These are phyloP conservation scores for Trichoderma hamatum DNA, from an alignment of 2,329 filamentous ascomycete species.

Conservation along the genomic window DNA sequence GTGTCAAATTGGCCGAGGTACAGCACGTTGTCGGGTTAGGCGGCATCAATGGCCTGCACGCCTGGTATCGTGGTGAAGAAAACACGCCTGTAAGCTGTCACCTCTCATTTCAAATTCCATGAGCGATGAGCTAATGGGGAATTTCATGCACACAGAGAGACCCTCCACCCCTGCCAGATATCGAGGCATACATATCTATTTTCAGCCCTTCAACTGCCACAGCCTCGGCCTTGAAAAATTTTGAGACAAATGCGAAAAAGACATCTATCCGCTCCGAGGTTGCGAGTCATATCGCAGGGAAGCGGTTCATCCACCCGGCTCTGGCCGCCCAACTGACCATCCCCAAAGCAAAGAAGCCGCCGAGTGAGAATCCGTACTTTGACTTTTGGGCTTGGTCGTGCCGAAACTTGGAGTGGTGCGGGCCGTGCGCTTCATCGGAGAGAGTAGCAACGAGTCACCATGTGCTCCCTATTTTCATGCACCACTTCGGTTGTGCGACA, in stretches of 20 bases:
- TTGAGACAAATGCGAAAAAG: constrained; percentile 66
- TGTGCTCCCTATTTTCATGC: constrained; percentile 72
- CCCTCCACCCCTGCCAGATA: constrained; percentile 59
- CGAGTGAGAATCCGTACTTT: constrained; percentile 64
- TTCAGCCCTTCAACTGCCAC: constrained; percentile 65
- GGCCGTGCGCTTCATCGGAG: constrained; percentile 57
- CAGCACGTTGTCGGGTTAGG: constrained; percentile 52
- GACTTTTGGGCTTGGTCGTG: constrained; percentile 69
- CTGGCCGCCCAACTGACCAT: constrained; percentile 46
- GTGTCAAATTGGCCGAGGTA: constrained; percentile 52
- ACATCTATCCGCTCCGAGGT: constrained; percentile 61
- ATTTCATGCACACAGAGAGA: constrained; percentile 41
- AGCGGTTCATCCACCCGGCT: constrained; percentile 54
- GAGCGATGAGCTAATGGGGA: constrained; percentile 23
- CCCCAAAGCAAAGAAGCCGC: constrained; percentile 50
- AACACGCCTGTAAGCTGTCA: constrained; percentile 38
- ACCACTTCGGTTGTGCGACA: constrained; percentile 75
- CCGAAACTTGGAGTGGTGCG: constrained; percentile 66
- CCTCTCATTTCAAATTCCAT: background rate
- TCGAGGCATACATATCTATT: constrained; percentile 67
- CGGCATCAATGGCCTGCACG: constrained; percentile 50
- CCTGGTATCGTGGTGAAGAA: constrained; percentile 51
- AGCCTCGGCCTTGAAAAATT: constrained; percentile 62
- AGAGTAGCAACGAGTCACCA: constrained; percentile 64
- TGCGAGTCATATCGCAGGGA: constrained; percentile 57